Evolutionary conservation across 345 rosid genomes (phyloP).

Genomic region (Bretschneidera sinensis): DNA sequence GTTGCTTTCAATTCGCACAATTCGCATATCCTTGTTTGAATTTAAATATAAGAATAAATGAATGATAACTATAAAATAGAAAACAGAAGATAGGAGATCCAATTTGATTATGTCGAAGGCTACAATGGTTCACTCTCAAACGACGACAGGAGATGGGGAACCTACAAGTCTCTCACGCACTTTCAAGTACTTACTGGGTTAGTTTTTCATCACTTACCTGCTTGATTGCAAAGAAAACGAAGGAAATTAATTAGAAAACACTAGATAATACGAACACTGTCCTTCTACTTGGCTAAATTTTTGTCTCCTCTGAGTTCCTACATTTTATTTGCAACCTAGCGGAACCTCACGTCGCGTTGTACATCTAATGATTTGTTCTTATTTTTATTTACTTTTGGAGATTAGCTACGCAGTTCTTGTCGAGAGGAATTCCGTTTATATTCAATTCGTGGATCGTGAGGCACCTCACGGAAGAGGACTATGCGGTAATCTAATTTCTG

Average conservation of each 20-base stretch:
- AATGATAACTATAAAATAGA: too few relatives aligned
- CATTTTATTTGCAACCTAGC: background rate
- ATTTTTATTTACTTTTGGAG: background rate
- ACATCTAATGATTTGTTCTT: background rate
- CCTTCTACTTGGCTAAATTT: background rate
- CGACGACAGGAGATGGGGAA: slow-evolving; percentile 22
- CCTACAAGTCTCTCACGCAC: slow-evolving; percentile 49
- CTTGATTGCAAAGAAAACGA: background rate
- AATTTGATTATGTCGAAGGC: slow-evolving; percentile 11
- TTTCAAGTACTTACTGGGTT: slow-evolving; percentile 59
- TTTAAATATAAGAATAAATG: too few relatives aligned
- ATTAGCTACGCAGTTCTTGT: slow-evolving; percentile 72
- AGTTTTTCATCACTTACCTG: slow-evolving; percentile 8
- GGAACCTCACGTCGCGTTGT: background rate
- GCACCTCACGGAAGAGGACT: slow-evolving; percentile 65
- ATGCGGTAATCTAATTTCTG: slow-evolving; percentile 47
- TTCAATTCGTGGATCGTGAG: slow-evolving; percentile 89
- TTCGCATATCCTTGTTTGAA: background rate
- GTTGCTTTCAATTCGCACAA: too few relatives aligned
- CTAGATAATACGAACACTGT: background rate
- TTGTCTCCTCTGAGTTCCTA: background rate
- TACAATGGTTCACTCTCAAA: slow-evolving; percentile 17
- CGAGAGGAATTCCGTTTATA: slow-evolving; percentile 83
- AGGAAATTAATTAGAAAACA: background rate
- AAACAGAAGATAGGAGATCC: background rate